Base-by-base conservation (phyloP, 495 filamentous ascomycete genomes). In the Chaetomium cochliodes region DNA sequence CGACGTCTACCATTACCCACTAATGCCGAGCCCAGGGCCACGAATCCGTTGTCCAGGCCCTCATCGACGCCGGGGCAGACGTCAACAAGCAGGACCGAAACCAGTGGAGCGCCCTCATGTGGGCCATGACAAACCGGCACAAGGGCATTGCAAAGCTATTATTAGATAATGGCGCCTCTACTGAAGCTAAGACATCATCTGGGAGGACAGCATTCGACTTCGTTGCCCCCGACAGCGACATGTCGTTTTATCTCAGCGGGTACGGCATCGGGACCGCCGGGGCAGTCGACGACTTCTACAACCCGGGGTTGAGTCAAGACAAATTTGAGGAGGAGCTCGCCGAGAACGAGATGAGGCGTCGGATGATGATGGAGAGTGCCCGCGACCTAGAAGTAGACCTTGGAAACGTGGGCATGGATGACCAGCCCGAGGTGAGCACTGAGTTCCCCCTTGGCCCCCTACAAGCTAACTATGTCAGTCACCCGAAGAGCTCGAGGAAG, bases 321-420 rank as follows among this genome's bases (percentile, higher is more conserved):
- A 87, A 86, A 54, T 98, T 98, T 69, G 96, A 98, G 74, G 92
- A 98, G 70, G 94, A 98, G 69, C 87, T 98, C 83, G 93, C 93
- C 6, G 94, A 98, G 76, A 98, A 92, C 66, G 94, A 98, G 76
- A 86, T 96, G 85, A 90, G 92, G 69, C 83, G 93, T 61, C 87
- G 94, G 22, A 97, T 99, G 93, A 98, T 98, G 94, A 97, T 98
- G 88, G 96, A 99, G 75, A 99, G 94, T 73, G 93, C 96, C 13
- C 88, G 96, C 62, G 97, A 99, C 73, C 81, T 99, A 37, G 94
- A 99, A 75, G 94, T 99, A 33, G 94, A 99, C 72, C 76, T 99
- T 52, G 94, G 94, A 5, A 98, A 94, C 73, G 83, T 99, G 62
- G 96, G 96, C 42, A 85, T 99, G 67, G 94, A 99, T 71, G 94